Percentiles rank a stretch among this genome's conserved stretches.
Evolutionary conservation across 176 grass and related monocot species (phyloP).

Genomic region (Metroxylon sagu): DNA sequence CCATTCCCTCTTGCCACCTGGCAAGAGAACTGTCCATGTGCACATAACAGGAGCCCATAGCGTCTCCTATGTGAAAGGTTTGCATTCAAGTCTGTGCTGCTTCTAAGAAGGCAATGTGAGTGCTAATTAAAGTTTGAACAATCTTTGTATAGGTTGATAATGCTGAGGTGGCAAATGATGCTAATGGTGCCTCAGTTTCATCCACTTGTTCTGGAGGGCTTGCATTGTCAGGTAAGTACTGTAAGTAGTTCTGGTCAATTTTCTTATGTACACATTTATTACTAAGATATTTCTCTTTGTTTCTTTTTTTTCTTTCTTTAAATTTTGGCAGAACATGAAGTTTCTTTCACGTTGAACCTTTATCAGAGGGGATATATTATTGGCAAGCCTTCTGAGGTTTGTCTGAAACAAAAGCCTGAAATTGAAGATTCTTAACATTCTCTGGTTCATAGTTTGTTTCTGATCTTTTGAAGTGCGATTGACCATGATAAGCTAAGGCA

Average conservation of each 20-base stretch:
- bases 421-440: too few species aligned
- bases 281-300: slow-evolving; percentile 21
- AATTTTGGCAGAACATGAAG: slow-evolving; percentile 55
- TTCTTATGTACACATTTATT: slow-evolving; percentile 15
- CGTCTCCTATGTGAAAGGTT: too few species aligned
- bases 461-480: too few species aligned
- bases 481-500: too few species aligned
- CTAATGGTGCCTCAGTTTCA: slow-evolving; percentile 35
- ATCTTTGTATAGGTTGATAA: slow-evolving; percentile 13
- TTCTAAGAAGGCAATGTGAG: neutral
- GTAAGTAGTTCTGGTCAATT: slow-evolving; percentile 17
- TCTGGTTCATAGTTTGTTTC: too few species aligned
- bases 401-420: slow-evolving; percentile 18
- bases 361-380: slow-evolving; percentile 81
- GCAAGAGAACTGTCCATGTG: too few species aligned
- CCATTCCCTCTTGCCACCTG: too few species aligned
- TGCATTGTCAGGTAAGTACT: slow-evolving; percentile 35
- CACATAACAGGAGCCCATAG: too few species aligned
- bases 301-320: neutral
- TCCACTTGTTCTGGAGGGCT: slow-evolving; percentile 24
- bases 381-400: slow-evolving; percentile 60
- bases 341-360: slow-evolving; percentile 87
- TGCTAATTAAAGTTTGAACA: slow-evolving; percentile 8
- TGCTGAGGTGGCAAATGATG: slow-evolving; percentile 13
- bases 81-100: too few species aligned